Conservation (phyloP, 306 rosid genomes). For the Cicer yamashitae region DNA sequence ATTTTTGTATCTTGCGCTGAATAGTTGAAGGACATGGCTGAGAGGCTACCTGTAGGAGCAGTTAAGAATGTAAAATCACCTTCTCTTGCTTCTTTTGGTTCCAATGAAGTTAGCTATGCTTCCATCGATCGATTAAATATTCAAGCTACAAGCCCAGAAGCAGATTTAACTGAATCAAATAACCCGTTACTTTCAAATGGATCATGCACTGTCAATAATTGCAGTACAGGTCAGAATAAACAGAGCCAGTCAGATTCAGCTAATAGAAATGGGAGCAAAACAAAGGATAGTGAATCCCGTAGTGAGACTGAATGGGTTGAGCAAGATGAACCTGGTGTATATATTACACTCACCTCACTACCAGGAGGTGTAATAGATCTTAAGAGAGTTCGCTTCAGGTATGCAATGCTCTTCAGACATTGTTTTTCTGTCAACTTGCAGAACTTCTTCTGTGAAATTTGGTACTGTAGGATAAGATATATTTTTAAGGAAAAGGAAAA, state of each 20-base stretch:
- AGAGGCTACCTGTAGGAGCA: constrained; percentile 92
- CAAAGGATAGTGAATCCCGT: constrained; percentile 76
- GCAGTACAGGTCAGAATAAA: constrained; percentile 67
- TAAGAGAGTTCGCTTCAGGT: constrained; percentile 99
- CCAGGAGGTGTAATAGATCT: constrained; percentile 92
- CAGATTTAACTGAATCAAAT: constrained; percentile 72
- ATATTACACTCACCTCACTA: constrained; percentile 87
- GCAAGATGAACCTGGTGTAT: constrained; percentile 97
- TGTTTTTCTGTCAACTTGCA: constrained; percentile 9
- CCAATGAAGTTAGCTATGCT: constrained; percentile 64
- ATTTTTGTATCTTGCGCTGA: constrained; percentile 38
- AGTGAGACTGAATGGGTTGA: constrained; percentile 94
- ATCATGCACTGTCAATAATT: constrained; percentile 61
- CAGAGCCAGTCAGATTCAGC: constrained; percentile 69
- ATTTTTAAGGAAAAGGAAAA: neutral
- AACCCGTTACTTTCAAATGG: constrained; percentile 74
- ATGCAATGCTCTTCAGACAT: constrained; percentile 31
- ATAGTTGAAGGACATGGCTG: constrained; percentile 99
- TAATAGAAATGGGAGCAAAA: constrained; percentile 78
- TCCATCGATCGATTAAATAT: constrained; percentile 65
- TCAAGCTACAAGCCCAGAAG: constrained; percentile 68
- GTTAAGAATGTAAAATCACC: constrained; percentile 77
- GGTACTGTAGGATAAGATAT: constrained; percentile 27
- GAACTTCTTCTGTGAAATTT: constrained; percentile 15
- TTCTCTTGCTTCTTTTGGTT: constrained; percentile 70